Base-by-base conservation (phyloP, 805 yeast species). In the Lipomyces yamanashiensis region DNA sequence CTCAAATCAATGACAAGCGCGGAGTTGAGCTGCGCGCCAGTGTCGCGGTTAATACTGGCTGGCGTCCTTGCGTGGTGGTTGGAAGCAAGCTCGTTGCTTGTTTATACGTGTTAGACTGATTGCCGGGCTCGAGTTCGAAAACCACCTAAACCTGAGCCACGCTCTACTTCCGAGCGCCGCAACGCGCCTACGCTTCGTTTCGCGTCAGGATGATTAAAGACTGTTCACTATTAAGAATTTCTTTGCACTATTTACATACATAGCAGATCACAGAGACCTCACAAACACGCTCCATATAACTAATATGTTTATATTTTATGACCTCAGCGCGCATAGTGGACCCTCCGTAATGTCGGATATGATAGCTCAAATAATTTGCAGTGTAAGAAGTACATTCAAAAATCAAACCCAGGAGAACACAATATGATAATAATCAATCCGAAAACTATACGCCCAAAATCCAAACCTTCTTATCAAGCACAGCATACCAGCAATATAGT, bases 61-160 rank as follows among this genome's bases (percentile, higher is more conserved):
- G 28, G 10, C 47, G n/a, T 17, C 10, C 17, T 19, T n/a, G 47
- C 6, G 47, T 43, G 17, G 17, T 3, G 21, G 17, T 23, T 19
- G 21, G 6, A 28, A 33, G n/a, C 36, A 15, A 34, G 40, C 12
- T 19, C 28, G n/a, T 47, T 19, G 53, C 40, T 34, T 49, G 40
- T 49, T 49, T 28, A 49, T 43, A 33, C 40, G 53, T 49, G 34
- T 33, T 12, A 33, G 19, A 49, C 23, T 21, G 39, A 49, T 49
- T 33, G 40, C 53, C 40, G 53, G 53, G 17, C 47, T 12, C 23
- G 48, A 17, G 6, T 10, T 17, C 17, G 4, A 43, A 43, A 15
- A 33, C 40, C 53, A 23, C 53, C 39, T 49, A 34, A 49, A 49
- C 53, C 53, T 49, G 34, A 49, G 15, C 40, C 53, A 33, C 53